phyloP scores from a whole-genome alignment of 2,329 filamentous ascomycete species.

The Epichloe aotearoae region DNA sequence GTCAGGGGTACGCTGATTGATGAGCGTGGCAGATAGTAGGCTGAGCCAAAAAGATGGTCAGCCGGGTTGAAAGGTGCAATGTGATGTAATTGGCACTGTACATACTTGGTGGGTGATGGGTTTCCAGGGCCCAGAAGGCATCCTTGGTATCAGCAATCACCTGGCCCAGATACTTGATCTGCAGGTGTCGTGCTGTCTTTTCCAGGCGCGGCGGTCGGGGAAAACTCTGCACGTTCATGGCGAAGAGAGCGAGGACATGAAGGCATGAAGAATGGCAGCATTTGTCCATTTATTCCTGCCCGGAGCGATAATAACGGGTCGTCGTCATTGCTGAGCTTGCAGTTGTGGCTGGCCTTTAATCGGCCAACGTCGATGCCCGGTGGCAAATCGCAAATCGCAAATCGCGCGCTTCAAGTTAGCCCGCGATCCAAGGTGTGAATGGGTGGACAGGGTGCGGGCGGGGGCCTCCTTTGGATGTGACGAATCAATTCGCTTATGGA shows the following conservation, averaged over 20 bases:
- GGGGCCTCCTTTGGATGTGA: no score
- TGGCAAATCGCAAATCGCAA: no score
- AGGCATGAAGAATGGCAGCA: neutral
- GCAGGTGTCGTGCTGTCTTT: constrained; percentile 37
- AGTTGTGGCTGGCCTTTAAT: neutral
- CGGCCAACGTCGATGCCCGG: no score
- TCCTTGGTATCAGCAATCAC: constrained; percentile 44
- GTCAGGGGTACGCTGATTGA: constrained; percentile 33
- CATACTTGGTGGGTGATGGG: constrained; percentile 47
- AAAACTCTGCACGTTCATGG: constrained; percentile 38
- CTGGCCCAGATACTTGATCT: constrained; percentile 40
- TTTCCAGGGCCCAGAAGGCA: constrained; percentile 50
- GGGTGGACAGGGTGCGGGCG: no score
- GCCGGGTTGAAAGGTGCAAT: neutral
- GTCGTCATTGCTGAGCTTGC: neutral
- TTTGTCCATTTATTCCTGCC: no score
- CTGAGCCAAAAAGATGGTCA: constrained; percentile 15
- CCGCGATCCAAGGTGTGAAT: no score
- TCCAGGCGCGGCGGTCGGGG: constrained; percentile 46
- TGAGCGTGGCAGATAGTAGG: constrained; percentile 45
- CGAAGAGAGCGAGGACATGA: neutral
- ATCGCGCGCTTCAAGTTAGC: no score
- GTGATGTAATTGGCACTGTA: constrained; percentile 2
- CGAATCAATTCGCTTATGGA: no score
- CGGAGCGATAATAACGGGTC: neutral